These are phyloP conservation scores for Echites panduratus DNA, from an alignment of 257 asterid genomes.

Conservation along the genomic window DNA sequence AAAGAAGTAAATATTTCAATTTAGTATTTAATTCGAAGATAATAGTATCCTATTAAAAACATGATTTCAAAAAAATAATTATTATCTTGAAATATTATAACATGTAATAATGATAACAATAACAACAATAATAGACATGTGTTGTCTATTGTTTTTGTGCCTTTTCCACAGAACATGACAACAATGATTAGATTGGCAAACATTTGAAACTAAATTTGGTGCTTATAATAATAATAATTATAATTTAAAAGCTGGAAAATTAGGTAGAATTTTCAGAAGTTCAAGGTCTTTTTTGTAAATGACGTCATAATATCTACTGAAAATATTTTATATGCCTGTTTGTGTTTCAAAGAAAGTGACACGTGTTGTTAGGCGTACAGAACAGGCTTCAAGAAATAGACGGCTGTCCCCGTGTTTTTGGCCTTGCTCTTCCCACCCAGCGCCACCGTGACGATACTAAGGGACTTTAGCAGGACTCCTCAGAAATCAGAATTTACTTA, in stretches of 20 bases:
- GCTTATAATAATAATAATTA: neutral
- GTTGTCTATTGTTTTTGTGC: neutral
- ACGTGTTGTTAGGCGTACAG: neutral
- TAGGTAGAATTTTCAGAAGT: neutral
- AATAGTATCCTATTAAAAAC: no score
- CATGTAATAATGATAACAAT: no score
- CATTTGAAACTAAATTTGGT: neutral
- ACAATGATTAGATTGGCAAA: neutral
- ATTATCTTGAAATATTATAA: no score
- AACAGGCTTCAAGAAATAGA: neutral
- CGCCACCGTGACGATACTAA: neutral
- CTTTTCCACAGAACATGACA: neutral
- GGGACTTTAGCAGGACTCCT: no score
- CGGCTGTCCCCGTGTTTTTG: constrained; percentile 3
- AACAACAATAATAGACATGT: neutral
- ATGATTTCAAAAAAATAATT: no score
- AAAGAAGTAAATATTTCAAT: no score
- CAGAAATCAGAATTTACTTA: no score
- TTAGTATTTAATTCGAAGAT: no score
- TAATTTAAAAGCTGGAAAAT: neutral
- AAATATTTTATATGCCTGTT: no score
- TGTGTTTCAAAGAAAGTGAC: neutral
- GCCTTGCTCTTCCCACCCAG: no score
- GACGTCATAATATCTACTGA: no score
- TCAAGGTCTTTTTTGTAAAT: neutral